Evolutionary conservation across 306 rosid genomes (phyloP).

Genomic region (Quercus rubra): DNA sequence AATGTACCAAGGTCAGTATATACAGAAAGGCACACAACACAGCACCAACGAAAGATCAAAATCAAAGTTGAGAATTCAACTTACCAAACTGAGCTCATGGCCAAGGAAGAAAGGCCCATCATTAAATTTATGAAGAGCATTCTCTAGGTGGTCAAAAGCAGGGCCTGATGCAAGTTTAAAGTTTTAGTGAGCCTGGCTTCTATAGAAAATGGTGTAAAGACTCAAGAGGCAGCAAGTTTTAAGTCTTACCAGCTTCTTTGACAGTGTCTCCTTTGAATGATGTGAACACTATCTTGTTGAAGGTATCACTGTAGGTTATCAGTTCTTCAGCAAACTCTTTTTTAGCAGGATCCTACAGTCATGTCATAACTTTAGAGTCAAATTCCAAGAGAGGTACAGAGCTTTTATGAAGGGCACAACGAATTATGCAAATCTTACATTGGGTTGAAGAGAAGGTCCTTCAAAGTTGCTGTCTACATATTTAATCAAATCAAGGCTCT

Average conservation of each 20-base stretch:
- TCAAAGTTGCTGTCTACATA: conserved; percentile 59
- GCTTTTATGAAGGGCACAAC: neutral
- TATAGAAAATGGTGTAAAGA: too few species aligned
- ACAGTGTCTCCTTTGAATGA: too few species aligned
- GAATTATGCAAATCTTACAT: conserved; percentile 32
- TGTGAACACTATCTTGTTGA: neutral
- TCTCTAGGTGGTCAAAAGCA: conserved; percentile 72
- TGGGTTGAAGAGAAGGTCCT: conserved; percentile 55
- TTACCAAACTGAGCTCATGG: too few species aligned
- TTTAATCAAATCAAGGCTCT: conserved; percentile 82
- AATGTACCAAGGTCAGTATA: too few species aligned
- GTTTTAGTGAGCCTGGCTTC: neutral
- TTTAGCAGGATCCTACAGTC: conserved; percentile 52
- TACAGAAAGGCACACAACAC: too few species aligned
- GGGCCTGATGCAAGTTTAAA: conserved; percentile 32
- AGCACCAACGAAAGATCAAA: too few species aligned
- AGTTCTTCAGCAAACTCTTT: conserved; percentile 48
- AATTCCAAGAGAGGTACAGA: neutral
- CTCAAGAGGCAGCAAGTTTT: too few species aligned
- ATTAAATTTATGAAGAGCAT: conserved; percentile 3
- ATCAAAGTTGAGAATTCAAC: too few species aligned
- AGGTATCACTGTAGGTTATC: conserved; percentile 43
- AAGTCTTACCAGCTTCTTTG: too few species aligned
- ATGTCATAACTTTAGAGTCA: neutral
- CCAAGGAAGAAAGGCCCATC: too few species aligned